Base-by-base conservation (phyloP, 2,329 filamentous ascomycete genomes). In the Lachnellula hyalina region DNA sequence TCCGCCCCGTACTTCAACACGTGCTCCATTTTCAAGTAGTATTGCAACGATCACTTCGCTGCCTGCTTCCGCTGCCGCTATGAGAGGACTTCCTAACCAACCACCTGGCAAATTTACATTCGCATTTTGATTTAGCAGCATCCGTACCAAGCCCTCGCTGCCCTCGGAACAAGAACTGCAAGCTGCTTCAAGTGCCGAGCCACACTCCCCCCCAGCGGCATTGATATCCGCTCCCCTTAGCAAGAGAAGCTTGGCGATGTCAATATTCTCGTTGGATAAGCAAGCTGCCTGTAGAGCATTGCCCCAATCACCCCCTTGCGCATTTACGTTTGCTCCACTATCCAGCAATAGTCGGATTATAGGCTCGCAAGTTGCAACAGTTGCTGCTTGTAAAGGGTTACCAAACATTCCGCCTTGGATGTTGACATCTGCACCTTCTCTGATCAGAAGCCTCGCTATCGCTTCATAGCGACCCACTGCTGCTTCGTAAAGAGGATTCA, bases 391-490 rank as follows among this genome's bases (percentile, higher is more conserved):
- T 1, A 63, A 47, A 12, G 55, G 48, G 46, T 36, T 64, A 11
- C 56, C 56, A 54, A 56, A 51, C 5, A 11, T 0, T 11, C 54
- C 55, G 6, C 53, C 46, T 49, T 49, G 36, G 0, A 36, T 42
- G 19, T 65, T 57, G 62, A 60, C 49, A 35, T 56, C 55, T 17
- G 55, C 42, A 11, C 53, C 55, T 8, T 49, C 7, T n/a, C 34
- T n/a, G 19, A 54, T 11, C 9, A 60, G 46, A 9, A 51, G 21
- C 12, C 40, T 42, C 3, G 48, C 57, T 3, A 54, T 17, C 28
- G 23, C 23, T n/a, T 38, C 8, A 40, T 55, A 17, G 14, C 51
- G 46, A 6, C 6, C 5, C 9, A 5, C 6, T 2, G 48, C 55
- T 35, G 59, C 59, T 19, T 47, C 54, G 14, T 54, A 45, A 1